Percentiles rank a stretch among this genome's conserved stretches.
Conservation (phyloP, 768 basidiomycete genomes). For the Podaxis sp. region DNA sequence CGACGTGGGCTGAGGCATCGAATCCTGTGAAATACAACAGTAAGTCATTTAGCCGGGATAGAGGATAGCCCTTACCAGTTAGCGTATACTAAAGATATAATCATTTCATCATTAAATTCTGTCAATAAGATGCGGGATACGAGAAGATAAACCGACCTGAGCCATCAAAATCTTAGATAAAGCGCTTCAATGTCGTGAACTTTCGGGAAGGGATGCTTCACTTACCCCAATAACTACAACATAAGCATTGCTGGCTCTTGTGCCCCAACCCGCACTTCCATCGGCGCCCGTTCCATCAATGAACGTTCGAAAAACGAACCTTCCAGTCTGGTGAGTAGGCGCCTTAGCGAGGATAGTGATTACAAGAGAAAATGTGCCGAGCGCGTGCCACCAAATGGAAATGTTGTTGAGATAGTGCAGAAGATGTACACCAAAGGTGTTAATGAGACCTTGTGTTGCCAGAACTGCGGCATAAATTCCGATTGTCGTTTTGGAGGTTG, state of each 20-base stretch:
- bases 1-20: slow-evolving; percentile 68
- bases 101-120: not conserved
- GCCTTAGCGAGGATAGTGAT: slow-evolving; percentile 70
- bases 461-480: slow-evolving; percentile 69
- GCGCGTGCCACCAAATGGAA: slow-evolving; percentile 71
- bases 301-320: slow-evolving; percentile 68
- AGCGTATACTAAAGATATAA: slow-evolving; percentile 47
- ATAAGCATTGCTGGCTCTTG: slow-evolving; percentile 64
- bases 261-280: slow-evolving; percentile 53
- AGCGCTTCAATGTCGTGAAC: not conserved
- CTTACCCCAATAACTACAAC: slow-evolving; percentile 61
- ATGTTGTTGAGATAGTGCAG: slow-evolving; percentile 67
- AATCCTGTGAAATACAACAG: slow-evolving; percentile 42
- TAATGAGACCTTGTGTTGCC: slow-evolving; percentile 63
- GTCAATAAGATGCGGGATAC: not conserved
- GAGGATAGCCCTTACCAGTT: slow-evolving; percentile 41
- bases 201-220: not conserved
- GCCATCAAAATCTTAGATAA: slow-evolving; percentile 54
- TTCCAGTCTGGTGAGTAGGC: slow-evolving; percentile 61
- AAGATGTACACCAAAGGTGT: slow-evolving; percentile 68
- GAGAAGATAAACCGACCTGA: slow-evolving; percentile 32
- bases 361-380: slow-evolving; percentile 63
- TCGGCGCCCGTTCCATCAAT: slow-evolving; percentile 59
- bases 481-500: slow-evolving; percentile 55
- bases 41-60: not conserved